Evolutionary conservation across 78 protist species (phyloP), one percentile per base, ranked within the genome.

Genomic region (Dictyostelium intermedium): DNA sequence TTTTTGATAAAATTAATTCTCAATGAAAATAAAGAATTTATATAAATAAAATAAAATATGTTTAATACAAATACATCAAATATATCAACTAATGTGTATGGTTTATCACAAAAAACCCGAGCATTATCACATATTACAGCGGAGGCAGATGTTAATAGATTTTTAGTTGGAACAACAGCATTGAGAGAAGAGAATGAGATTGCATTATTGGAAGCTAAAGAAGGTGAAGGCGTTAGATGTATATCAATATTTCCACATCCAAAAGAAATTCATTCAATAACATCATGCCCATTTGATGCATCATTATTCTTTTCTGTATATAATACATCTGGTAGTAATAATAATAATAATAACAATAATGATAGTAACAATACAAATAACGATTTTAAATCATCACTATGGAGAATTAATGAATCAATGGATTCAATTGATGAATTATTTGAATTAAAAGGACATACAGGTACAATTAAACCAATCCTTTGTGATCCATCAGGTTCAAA

Each of bases 401-500:
- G 96, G 96, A 74, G 35, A 37, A 86, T 85, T 74, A 72, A 83
- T 63, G 74, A 50, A 30, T 4, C 25, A 11, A 77, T 84, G n/a
- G 80, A 53, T 50, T 50, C 60, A n/a, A n/a, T 92, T 10, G 7
- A 25, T 20, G 96, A 92, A 79, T 7, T 84, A 13, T 81, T 41
- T 37, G 92, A 86, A 61, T 23, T 81, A 6, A 82, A 92, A 53
- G 96, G 85, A n/a, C 93, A 92, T 30, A 35, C 61, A 53, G 92
- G 96, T 25, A 43, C 50, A 50, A 83, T 92, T 16, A 80, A 82
- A 84, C 91, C 87, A 37, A 86, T 92, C 1, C 6, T 92, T 13
- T 92, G 96, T 70, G 96, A 92, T 63, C 96, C 96, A 41, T 92
- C 96, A n/a, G 92, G 73, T n/a, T 45, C 92, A 50, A 78, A 50